Conservation (phyloP, 495 filamentous ascomycete species). For the Tuber melanosporum region DNA sequence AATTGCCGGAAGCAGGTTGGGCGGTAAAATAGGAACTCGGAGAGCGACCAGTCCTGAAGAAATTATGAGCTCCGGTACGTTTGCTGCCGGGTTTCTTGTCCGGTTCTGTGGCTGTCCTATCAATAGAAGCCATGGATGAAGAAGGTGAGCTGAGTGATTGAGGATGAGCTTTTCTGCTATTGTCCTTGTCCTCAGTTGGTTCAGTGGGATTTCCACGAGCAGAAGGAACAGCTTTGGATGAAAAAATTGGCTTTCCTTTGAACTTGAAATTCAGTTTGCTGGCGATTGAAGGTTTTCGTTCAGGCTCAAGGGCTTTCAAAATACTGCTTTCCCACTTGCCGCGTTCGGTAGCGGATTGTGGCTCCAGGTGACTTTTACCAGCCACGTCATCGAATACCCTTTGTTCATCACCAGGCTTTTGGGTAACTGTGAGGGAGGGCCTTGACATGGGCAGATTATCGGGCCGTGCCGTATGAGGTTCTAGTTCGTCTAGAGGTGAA, state of each 20-base stretch:
- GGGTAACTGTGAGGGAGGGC: not conserved
- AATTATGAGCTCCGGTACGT: not conserved
- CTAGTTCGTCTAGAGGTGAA: not conserved
- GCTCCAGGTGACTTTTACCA: fast-evolving
- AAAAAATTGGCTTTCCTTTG: not conserved
- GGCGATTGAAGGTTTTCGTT: not conserved
- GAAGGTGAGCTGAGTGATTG: not conserved
- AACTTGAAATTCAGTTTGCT: not conserved
- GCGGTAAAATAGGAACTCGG: not conserved
- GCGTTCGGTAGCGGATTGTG: not conserved
- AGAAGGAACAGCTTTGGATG: not conserved
- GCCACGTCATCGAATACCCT: fast-evolving
- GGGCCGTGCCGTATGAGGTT: not conserved
- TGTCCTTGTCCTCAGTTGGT: not conserved
- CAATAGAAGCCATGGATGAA: not conserved
- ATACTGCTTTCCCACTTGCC: not conserved
- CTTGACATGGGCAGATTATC: too few species aligned
- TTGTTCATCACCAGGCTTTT: not conserved
- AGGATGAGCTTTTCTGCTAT: not conserved
- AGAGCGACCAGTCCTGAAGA: not conserved
- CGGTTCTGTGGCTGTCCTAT: not conserved
- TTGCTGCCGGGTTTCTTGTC: not conserved
- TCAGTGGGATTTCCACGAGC: not conserved
- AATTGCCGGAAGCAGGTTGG: not conserved
- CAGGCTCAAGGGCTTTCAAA: not conserved